These are phyloP conservation scores for Botryobasidium botryosum DNA, from an alignment of 768 basidiomycete species.

Conservation along the genomic window DNA sequence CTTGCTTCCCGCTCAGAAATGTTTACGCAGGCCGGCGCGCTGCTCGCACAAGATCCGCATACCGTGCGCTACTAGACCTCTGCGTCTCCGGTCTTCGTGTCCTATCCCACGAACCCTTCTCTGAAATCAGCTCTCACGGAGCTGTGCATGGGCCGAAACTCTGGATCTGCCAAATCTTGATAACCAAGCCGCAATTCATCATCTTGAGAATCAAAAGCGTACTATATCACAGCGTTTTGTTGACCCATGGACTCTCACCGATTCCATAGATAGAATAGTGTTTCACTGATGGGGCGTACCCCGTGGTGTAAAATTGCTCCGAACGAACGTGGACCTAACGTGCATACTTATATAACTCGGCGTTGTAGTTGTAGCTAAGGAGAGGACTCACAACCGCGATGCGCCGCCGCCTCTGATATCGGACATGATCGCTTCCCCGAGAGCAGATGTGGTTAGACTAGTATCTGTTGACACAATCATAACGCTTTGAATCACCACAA, in stretches of 20 bases:
- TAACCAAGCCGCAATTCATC: no score
- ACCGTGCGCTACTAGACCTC: background rate
- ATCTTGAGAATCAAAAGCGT: background rate
- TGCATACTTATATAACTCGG: constrained; percentile 1
- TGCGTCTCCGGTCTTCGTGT: background rate
- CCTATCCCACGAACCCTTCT: background rate
- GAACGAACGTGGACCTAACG: constrained; percentile 22
- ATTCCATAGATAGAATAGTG: no score
- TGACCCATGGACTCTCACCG: no score
- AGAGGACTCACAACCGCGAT: constrained; percentile 47
- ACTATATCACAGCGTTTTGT: background rate
- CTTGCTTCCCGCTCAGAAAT: background rate
- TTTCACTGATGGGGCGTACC: background rate
- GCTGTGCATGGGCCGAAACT: no score
- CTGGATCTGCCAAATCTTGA: no score
- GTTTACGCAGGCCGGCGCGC: background rate
- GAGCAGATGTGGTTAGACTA: constrained; percentile 58
- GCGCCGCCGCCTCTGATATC: constrained; percentile 43
- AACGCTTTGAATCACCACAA: background rate
- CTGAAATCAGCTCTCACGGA: no score
- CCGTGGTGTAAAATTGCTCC: constrained; percentile 13
- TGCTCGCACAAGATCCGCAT: background rate
- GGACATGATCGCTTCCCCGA: constrained; percentile 67
- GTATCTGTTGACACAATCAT: constrained; percentile 29
- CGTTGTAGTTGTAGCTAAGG: constrained; percentile 1